A percentile compares a stretch with the other conserved stretches of the same genome.
These are phyloP conservation scores for Strigomonas culicis DNA, from an alignment of 208 protist species.

Conservation along the genomic window DNA sequence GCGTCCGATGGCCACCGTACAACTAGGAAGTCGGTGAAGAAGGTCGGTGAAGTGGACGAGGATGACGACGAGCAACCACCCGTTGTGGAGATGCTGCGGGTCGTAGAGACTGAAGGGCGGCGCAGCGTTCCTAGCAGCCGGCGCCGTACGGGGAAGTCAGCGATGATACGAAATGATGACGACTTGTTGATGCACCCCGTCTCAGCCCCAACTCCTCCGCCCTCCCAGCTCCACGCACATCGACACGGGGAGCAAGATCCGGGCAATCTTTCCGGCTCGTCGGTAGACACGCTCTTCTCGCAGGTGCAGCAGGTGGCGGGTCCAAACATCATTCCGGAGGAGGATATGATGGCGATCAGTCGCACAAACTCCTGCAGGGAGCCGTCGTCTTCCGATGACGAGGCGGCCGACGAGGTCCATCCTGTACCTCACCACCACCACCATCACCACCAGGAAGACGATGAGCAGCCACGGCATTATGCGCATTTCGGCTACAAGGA, in stretches of 20 bases:
- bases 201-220: too few relatives aligned
- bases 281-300: not conserved
- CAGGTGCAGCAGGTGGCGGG: not conserved
- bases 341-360: not conserved
- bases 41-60: not conserved
- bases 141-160: not conserved
- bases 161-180: not conserved
- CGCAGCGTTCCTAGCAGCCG: not conserved
- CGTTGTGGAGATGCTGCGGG: not conserved
- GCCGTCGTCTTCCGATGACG: not conserved
- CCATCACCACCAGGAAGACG: not conserved
- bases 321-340: not conserved
- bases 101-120: not conserved
- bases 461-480: not conserved
- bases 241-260: too few relatives aligned
- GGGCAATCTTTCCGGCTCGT: not conserved
- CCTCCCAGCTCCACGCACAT: too few relatives aligned
- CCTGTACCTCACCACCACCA: not conserved
- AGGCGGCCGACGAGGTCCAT: not conserved
- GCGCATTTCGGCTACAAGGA: constrained; percentile 48
- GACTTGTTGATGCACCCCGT: too few relatives aligned
- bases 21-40: not conserved
- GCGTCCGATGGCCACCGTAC: too few relatives aligned
- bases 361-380: too few relatives aligned
- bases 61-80: not conserved